Evolutionary conservation across 345 rosid genomes (phyloP).

Genomic region (Pistacia vera): DNA sequence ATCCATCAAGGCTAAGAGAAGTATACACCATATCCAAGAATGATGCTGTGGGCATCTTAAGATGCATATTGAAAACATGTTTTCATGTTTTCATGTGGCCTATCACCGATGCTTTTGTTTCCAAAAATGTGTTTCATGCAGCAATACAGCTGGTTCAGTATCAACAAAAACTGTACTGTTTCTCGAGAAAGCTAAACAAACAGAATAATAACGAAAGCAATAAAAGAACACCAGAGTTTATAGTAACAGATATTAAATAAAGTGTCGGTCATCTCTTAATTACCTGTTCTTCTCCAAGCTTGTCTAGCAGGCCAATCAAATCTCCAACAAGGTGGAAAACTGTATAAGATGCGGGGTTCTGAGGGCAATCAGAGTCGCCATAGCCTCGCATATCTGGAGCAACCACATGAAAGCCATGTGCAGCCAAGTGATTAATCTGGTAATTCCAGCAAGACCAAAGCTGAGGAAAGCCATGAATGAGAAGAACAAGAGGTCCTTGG

Average conservation of each 20-base stretch:
- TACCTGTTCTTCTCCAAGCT: conserved; percentile 22
- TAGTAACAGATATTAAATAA: too few species aligned
- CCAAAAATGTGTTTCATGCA: too few species aligned
- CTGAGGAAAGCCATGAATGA: conserved; percentile 44
- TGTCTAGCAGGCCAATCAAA: conserved; percentile 28
- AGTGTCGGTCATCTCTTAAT: background rate
- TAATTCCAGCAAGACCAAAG: conserved; percentile 38
- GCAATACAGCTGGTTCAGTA: too few species aligned
- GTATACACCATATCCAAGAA: too few species aligned
- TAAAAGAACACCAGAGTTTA: too few species aligned
- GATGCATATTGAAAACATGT: background rate
- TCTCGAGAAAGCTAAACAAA: too few species aligned
- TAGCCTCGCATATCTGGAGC: conserved; percentile 41
- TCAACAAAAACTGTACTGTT: too few species aligned
- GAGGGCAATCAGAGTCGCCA: conserved; percentile 29
- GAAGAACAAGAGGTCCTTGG: conserved; percentile 29
- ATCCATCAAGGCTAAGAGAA: too few species aligned
- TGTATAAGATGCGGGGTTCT: conserved; percentile 17
- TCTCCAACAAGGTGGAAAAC: conserved; percentile 31
- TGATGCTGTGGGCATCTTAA: too few species aligned
- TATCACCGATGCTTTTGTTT: too few species aligned
- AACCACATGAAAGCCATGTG: conserved; percentile 29
- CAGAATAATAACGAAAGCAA: too few species aligned
- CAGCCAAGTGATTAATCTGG: conserved; percentile 31
- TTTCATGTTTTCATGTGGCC: background rate